phyloP scores from a whole-genome alignment of 768 basidiomycete species.

The Boletus vermiculosoides region DNA sequence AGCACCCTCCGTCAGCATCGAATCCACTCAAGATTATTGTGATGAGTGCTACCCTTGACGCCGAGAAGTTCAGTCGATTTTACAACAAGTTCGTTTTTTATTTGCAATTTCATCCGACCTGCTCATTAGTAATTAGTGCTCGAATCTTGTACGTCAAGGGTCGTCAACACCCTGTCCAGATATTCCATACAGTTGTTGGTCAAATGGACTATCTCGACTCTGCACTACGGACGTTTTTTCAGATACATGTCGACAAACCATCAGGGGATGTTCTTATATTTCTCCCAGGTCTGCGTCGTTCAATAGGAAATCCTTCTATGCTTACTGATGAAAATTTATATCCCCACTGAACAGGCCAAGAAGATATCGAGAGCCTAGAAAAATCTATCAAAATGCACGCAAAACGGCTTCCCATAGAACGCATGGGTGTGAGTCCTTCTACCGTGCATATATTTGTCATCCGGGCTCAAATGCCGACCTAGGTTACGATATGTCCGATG shows the following conservation, averaged over 20 bases:
- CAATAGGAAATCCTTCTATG: not conserved
- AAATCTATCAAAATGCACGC: constrained; percentile 70
- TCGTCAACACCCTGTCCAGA: constrained; percentile 86
- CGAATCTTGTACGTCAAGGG: constrained; percentile 90
- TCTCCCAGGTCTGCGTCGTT: constrained; percentile 61
- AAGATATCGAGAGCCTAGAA: constrained; percentile 90
- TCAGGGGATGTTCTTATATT: constrained; percentile 92
- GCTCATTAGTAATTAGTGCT: constrained; percentile 50
- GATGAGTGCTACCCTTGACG: constrained; percentile 98
- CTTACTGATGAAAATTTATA: not conserved
- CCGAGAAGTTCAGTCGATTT: constrained; percentile 89
- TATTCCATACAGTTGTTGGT: constrained; percentile 71
- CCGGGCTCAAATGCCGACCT: constrained; percentile 7
- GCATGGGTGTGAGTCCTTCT: constrained; percentile 44
- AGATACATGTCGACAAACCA: constrained; percentile 79
- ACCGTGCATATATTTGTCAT: not conserved
- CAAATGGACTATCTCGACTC: constrained; percentile 86
- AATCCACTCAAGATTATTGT: constrained; percentile 88
- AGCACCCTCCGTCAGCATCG: constrained; percentile 34
- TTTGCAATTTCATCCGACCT: not conserved
- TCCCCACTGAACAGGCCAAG: constrained; percentile 63
- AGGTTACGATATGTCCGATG: constrained; percentile 79
- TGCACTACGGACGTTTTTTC: constrained; percentile 90
- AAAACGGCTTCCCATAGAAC: constrained; percentile 61
- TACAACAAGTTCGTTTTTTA: constrained; percentile 64